Conservation (phyloP, 768 basidiomycete genomes). For the Leccinum incarnatum region DNA sequence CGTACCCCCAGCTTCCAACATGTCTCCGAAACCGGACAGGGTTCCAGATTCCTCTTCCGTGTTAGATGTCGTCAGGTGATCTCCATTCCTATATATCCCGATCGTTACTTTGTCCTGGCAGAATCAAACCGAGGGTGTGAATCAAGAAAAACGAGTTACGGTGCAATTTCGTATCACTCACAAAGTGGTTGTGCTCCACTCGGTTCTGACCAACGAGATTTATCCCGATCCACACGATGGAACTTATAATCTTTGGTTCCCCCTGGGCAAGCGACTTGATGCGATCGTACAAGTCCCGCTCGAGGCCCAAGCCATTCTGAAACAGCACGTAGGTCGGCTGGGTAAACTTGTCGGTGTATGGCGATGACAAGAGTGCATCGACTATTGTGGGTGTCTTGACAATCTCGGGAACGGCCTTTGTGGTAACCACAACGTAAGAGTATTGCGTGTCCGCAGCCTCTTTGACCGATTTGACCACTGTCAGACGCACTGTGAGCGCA, state of each 20-base stretch:
- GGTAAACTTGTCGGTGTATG: slow-evolving; percentile 43
- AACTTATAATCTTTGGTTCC: slow-evolving; percentile 51
- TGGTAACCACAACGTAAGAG: slow-evolving; percentile 62
- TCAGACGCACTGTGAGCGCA: not conserved
- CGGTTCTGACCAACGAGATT: slow-evolving; percentile 46
- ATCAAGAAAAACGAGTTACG: not conserved
- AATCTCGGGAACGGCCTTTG: slow-evolving; percentile 71
- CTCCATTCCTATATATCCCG: slow-evolving; percentile 52
- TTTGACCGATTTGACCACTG: slow-evolving; percentile 56
- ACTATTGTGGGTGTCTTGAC: slow-evolving; percentile 55
- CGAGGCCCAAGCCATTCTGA: slow-evolving; percentile 68
- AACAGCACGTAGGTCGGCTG: slow-evolving; percentile 62
- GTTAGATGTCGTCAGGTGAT: slow-evolving; percentile 41
- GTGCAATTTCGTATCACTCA: slow-evolving; percentile 29
- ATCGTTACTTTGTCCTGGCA: slow-evolving; percentile 42
- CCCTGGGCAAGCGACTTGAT: slow-evolving; percentile 40
- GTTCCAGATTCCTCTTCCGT: slow-evolving; percentile 39
- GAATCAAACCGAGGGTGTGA: not conserved
- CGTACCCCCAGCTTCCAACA: slow-evolving; percentile 49
- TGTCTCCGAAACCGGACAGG: slow-evolving; percentile 42
- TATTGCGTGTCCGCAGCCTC: slow-evolving; percentile 63
- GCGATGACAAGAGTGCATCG: slow-evolving; percentile 47
- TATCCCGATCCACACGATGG: slow-evolving; percentile 53
- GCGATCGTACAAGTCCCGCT: slow-evolving; percentile 60
- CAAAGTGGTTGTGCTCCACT: slow-evolving; percentile 52